Base-by-base conservation (phyloP, 1,139 yeast genomes). In the Lodderomyces theae region DNA sequence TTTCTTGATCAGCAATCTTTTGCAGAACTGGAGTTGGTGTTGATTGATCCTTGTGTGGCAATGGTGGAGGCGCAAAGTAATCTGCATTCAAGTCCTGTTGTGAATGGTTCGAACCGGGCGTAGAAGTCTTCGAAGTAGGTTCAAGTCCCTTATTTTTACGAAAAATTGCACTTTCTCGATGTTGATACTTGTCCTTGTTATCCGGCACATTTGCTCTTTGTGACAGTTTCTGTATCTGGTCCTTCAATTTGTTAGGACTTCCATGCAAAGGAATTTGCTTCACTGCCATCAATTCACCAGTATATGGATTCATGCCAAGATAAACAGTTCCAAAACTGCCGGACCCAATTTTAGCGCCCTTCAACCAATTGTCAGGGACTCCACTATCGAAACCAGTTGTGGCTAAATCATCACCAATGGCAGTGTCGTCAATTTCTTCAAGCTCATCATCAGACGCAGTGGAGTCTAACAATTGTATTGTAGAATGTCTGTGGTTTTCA, bases 251-350 rank as follows among this genome's bases (percentile, higher is more conserved):
- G 10, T 15, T 5, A 18, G 10, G 10, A 26, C 18, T 28, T 41
- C 60, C 64, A 1, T 86, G 83, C 16, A 89, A 60, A 34, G 84
- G 84, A 0, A 92, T 96, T 58, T 90, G 97, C 55, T 92, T 92
- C 11, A 92, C 96, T 0, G 97, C 98, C 96, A 92, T 88, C 41
- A 92, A 69, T 56, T 89, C 97, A 34, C 98, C 98, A 0, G 96
- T 89, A 34, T 83, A 66, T 1, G 96, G 86, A 57, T 89, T 88
- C 83, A 92, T 82, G 1, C 97, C 98, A 34, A 92, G 69, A 50
- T 85, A 90, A 1, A 92, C 98, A 2, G 88, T 82, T 25, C 97
- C 98, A 68, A 89, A 92, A 49, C 95, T 84, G 3, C 98, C 98
- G 3, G 95, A 82, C 0, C 98, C 98, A 50, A 92, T 88, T 34